These are phyloP conservation scores for Debaryomyces singareniensis DNA, from an alignment of 1,139 yeast genomes.

Conservation along the genomic window DNA sequence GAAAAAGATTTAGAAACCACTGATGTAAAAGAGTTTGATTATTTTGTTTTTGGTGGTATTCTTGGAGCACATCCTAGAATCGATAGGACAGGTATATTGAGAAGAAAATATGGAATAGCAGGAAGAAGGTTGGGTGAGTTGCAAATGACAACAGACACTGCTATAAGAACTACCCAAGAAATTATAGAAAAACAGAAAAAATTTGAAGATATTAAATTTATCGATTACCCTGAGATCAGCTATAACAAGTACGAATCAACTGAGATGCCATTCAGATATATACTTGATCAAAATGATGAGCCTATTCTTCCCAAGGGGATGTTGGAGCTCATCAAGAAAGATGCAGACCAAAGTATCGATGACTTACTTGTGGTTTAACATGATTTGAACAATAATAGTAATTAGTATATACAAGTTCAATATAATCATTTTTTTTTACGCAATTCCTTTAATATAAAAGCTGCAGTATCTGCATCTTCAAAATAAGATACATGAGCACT, in stretches of 20 bases:
- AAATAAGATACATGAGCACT: constrained; percentile 87
- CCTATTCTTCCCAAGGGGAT: constrained; percentile 92
- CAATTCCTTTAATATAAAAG: constrained; percentile 60
- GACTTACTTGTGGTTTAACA: constrained; percentile 36
- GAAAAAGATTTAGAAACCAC: constrained; percentile 62
- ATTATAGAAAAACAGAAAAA: constrained; percentile 52
- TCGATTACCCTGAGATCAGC: constrained; percentile 91
- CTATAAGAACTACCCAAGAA: constrained; percentile 80
- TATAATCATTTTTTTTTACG: no score
- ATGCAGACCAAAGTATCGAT: constrained; percentile 73
- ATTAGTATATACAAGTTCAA: constrained; percentile 15
- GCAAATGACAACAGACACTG: constrained; percentile 98
- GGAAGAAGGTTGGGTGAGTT: constrained; percentile 82
- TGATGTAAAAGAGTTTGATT: constrained; percentile 64
- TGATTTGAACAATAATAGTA: constrained; percentile 2
- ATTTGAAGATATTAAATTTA: constrained; percentile 71
- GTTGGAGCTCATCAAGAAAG: constrained; percentile 79
- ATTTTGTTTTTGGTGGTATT: constrained; percentile 93
- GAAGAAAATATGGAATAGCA: constrained; percentile 69
- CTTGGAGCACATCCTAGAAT: constrained; percentile 95
- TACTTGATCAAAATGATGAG: constrained; percentile 51
- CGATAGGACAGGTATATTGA: constrained; percentile 86
- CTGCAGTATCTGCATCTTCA: constrained; percentile 81
- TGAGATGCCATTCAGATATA: constrained; percentile 96
- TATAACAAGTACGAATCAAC: constrained; percentile 86